A percentile compares a stretch with the other conserved stretches of the same genome.
Conservation (phyloP, 2,329 filamentous ascomycete species). For the Chaetothyriales sp. region DNA sequence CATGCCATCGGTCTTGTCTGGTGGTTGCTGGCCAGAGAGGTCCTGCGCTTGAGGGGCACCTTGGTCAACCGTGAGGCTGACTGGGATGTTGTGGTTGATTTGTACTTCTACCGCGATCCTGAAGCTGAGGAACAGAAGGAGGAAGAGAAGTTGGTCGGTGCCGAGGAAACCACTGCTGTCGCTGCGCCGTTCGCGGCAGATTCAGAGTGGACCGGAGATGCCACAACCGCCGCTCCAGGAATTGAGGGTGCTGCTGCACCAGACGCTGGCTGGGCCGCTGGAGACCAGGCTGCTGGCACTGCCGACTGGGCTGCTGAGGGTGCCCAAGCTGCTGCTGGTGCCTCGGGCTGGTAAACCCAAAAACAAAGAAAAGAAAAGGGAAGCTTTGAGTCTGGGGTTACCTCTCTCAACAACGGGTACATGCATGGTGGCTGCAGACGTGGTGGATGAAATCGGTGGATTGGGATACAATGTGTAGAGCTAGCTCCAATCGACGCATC, state of each 20-base stretch:
- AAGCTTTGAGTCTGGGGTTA: not conserved
- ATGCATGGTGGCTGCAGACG: not conserved
- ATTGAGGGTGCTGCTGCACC: conserved; percentile 45
- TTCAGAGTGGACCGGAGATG: conserved; percentile 64
- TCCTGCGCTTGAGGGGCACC: conserved; percentile 94
- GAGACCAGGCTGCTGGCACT: conserved; percentile 28
- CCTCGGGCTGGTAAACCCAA: conserved; percentile 19
- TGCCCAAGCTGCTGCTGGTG: conserved; percentile 22
- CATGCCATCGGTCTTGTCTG: conserved; percentile 96
- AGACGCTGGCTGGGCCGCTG: conserved; percentile 41
- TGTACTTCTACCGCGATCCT: conserved; percentile 99
- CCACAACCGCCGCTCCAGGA: conserved; percentile 45
- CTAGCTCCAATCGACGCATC: not conserved
- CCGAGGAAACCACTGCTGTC: conserved; percentile 67
- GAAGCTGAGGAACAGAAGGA: conserved; percentile 98
- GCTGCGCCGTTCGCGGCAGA: conserved; percentile 68
- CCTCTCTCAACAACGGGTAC: not conserved
- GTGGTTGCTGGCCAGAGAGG: conserved; percentile 99
- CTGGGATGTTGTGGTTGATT: conserved; percentile 98
- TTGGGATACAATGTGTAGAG: not conserved
- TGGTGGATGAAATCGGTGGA: not conserved
- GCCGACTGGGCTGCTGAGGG: conserved; percentile 31
- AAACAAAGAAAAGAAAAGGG: not conserved
- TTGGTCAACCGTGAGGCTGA: conserved; percentile 89
- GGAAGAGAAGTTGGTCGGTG: conserved; percentile 70